These are phyloP conservation scores for Elaeagnus macrophylla DNA, from an alignment of 306 rosid species.

Conservation along the genomic window DNA sequence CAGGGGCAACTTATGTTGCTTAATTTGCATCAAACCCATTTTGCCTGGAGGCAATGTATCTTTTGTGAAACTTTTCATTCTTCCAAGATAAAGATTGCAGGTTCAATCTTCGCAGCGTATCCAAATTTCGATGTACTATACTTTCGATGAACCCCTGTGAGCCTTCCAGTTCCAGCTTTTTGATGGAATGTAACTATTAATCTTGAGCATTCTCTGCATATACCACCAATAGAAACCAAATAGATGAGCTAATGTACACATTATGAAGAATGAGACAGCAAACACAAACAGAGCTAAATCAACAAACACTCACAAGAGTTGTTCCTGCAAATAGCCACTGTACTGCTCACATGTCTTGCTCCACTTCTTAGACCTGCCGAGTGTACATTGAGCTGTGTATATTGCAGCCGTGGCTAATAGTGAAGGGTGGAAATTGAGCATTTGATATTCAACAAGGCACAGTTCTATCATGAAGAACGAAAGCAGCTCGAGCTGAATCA, in stretches of 20 bases:
- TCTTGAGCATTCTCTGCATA: slow-evolving; percentile 63
- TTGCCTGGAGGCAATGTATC: not conserved
- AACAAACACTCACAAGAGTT: slow-evolving; percentile 50
- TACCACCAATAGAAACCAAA: not conserved
- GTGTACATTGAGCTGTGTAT: slow-evolving; percentile 58
- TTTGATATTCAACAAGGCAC: slow-evolving; percentile 66
- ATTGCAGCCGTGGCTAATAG: slow-evolving; percentile 77
- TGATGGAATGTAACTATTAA: slow-evolving; percentile 69
- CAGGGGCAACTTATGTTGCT: slow-evolving; percentile 36
- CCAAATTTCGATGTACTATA: slow-evolving; percentile 60
- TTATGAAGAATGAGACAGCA: not conserved
- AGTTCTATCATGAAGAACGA: slow-evolving; percentile 77
- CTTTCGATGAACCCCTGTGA: slow-evolving; percentile 44
- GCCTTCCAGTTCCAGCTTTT: slow-evolving; percentile 44
- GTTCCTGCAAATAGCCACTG: slow-evolving; percentile 52
- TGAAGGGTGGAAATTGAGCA: slow-evolving; percentile 67
- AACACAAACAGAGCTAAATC: not conserved
- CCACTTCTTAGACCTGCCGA: slow-evolving; percentile 58
- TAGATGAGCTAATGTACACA: not conserved
- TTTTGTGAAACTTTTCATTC: not conserved
- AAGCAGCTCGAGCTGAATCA: slow-evolving; percentile 56
- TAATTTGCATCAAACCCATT: slow-evolving; percentile 3
- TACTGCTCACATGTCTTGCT: slow-evolving; percentile 67
- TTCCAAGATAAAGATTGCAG: slow-evolving; percentile 38
- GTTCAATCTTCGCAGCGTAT: slow-evolving; percentile 49